Evolutionary conservation across 208 protist species (phyloP).

Genomic region (Trichomonas vaginalis): DNA sequence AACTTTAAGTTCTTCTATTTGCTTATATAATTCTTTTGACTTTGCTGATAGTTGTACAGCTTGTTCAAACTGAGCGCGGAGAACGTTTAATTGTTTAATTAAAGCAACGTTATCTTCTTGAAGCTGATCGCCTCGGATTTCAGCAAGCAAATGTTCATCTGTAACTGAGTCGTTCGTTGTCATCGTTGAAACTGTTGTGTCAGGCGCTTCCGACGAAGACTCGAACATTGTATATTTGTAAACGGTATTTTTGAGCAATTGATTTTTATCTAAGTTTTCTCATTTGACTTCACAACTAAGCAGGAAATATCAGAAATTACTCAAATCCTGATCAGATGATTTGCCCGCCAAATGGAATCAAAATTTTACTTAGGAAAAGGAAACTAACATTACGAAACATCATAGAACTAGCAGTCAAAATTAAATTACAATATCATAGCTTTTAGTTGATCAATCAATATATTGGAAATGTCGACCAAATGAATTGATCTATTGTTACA

Average conservation of each 20-base stretch:
- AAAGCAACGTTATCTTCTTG: not conserved
- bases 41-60: not conserved
- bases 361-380: too few relatives aligned
- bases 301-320: too few relatives aligned
- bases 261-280: too few relatives aligned
- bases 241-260: not conserved
- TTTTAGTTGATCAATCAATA: too few relatives aligned
- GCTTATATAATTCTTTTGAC: not conserved
- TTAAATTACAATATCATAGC: too few relatives aligned
- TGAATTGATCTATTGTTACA: too few relatives aligned
- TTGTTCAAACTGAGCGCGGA: not conserved
- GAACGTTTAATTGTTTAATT: not conserved
- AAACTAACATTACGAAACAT: too few relatives aligned
- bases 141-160: not conserved
- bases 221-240: not conserved
- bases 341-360: too few relatives aligned
- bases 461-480: too few relatives aligned
- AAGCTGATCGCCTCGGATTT: not conserved
- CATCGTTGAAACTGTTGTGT: not conserved
- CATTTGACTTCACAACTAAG: too few relatives aligned
- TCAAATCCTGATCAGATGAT: too few relatives aligned
- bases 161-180: not conserved
- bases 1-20: not conserved
- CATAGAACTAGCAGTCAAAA: too few relatives aligned
- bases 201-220: not conserved